phyloP scores from a whole-genome alignment of 2,329 filamentous ascomycete genomes.

The Phoma herbarum region DNA sequence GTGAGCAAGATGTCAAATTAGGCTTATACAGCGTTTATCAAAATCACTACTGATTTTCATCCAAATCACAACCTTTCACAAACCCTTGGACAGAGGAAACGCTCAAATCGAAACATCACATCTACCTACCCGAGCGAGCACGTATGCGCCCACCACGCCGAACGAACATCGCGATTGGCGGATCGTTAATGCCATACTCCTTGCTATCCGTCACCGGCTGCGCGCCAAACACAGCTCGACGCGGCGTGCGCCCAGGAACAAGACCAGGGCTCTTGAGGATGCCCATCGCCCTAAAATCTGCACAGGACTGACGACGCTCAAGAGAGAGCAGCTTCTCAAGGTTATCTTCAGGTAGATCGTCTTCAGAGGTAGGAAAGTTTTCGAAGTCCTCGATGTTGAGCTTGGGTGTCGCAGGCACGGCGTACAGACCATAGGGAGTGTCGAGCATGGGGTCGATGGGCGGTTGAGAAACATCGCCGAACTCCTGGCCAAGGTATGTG shows the following conservation, averaged over 20 bases:
- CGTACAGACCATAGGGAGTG: conserved; percentile 1
- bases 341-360: conserved; percentile 9
- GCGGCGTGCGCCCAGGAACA: background rate
- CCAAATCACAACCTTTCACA: background rate
- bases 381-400: conserved; percentile 12
- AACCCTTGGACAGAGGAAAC: background rate
- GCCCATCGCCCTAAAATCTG: background rate
- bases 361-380: conserved; percentile 10
- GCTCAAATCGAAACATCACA: background rate
- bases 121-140: background rate
- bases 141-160: conserved; percentile 5
- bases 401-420: conserved; percentile 3
- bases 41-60: background rate
- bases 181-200: conserved; percentile 25
- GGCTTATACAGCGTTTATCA: background rate
- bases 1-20: background rate
- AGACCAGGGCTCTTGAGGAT: conserved; percentile 11
- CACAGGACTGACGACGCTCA: conserved; percentile 7
- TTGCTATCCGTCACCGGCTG: conserved; percentile 30
- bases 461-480: background rate
- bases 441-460: conserved; percentile 1
- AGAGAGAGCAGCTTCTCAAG: conserved; percentile 16
- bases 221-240: conserved; percentile 24
- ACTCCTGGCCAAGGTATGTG: background rate
- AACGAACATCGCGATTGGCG: conserved; percentile 20